phyloP scores from a whole-genome alignment of 805 yeast genomes.

The Candida oleophila region DNA sequence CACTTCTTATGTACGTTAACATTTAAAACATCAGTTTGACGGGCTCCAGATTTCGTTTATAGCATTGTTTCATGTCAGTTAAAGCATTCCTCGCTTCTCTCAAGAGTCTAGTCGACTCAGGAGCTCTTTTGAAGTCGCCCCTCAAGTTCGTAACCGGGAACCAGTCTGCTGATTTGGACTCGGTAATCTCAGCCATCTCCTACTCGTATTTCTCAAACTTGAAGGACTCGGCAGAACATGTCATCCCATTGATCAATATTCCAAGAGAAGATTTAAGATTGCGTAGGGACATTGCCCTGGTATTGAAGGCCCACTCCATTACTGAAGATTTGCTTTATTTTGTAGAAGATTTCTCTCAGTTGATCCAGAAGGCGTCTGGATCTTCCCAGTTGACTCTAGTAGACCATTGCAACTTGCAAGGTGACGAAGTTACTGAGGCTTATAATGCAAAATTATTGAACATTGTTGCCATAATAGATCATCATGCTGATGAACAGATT shows the following conservation, averaged over 20 bases:
- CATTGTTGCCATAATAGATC: slow-evolving; percentile 74
- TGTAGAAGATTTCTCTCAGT: slow-evolving; percentile 58
- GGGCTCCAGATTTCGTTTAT: neutral
- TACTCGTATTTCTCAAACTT: slow-evolving; percentile 59
- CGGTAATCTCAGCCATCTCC: slow-evolving; percentile 72
- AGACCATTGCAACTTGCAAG: slow-evolving; percentile 77
- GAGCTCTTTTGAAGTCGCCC: slow-evolving; percentile 12
- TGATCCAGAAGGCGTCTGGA: slow-evolving; percentile 11
- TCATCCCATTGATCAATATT: slow-evolving; percentile 77
- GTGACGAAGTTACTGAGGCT: slow-evolving; percentile 33
- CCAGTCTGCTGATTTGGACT: slow-evolving; percentile 86
- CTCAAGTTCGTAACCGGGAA: slow-evolving; percentile 66
- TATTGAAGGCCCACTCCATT: slow-evolving; percentile 50
- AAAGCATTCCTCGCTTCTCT: slow-evolving; percentile 21
- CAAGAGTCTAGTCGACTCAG: slow-evolving; percentile 14
- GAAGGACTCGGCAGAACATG: slow-evolving; percentile 25
- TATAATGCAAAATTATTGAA: slow-evolving; percentile 22
- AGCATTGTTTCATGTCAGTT: slow-evolving; percentile 21
- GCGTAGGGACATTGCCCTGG: slow-evolving; percentile 66
- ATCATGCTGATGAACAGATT: slow-evolving; percentile 71
- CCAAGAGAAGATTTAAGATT: slow-evolving; percentile 61
- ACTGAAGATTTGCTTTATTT: slow-evolving; percentile 53
- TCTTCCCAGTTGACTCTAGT: slow-evolving; percentile 57
- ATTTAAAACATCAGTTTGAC: too few species aligned
- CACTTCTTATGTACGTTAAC: too few species aligned